phyloP scores from a whole-genome alignment of 768 basidiomycete genomes.

The Sarcomyxa edulis region DNA sequence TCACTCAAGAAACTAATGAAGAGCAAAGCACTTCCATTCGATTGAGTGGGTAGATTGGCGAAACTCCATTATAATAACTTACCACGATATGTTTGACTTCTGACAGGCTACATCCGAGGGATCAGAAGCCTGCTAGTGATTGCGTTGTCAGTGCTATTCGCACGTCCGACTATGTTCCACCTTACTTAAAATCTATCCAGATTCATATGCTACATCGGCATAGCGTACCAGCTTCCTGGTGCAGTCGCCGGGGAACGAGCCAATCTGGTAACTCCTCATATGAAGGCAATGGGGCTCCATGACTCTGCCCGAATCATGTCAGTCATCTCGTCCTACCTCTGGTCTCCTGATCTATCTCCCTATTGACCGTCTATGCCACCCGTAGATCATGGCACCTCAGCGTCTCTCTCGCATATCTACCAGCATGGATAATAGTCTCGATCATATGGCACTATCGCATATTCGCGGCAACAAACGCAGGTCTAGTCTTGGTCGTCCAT shows the following conservation, averaged over 20 bases:
- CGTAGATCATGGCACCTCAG: constrained; percentile 62
- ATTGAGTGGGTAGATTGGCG: constrained; percentile 54
- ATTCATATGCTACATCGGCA: constrained; percentile 67
- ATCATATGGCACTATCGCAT: constrained; percentile 63
- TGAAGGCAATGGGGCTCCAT: constrained; percentile 76
- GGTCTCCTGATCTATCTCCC: background rate
- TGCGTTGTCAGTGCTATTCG: constrained; percentile 45
- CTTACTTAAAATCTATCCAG: constrained; percentile 22
- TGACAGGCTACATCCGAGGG: constrained; percentile 55
- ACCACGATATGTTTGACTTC: no score
- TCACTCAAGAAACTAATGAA: constrained; percentile 59
- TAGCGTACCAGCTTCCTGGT: constrained; percentile 75
- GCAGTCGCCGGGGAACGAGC: constrained; percentile 65
- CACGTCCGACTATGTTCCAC: constrained; percentile 1
- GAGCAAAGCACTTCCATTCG: constrained; percentile 52
- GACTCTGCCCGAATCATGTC: constrained; percentile 65
- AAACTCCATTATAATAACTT: no score
- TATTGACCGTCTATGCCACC: constrained; percentile 21
- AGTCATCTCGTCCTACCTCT: constrained; percentile 14
- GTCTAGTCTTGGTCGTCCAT: constrained; percentile 58
- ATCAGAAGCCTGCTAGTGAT: constrained; percentile 59
- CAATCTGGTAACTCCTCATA: constrained; percentile 57
- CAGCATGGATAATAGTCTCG: constrained; percentile 68
- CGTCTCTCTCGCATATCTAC: constrained; percentile 63
- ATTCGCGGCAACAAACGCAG: constrained; percentile 55